These are phyloP conservation scores for Mycosphaerella arachidis DNA, from an alignment of 2,329 filamentous ascomycete genomes.

Conservation along the genomic window DNA sequence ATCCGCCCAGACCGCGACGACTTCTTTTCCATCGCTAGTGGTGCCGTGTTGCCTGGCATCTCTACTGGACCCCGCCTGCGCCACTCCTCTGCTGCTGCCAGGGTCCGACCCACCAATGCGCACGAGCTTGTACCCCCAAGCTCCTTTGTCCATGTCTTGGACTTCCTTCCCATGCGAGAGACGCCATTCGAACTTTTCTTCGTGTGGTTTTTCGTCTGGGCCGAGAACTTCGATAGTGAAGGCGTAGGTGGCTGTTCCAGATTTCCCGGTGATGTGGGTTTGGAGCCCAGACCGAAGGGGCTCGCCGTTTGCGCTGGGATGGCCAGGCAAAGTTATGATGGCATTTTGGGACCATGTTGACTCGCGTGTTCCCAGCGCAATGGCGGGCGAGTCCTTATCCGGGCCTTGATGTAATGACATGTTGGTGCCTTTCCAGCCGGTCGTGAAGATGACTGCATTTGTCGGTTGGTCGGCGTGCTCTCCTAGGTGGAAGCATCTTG, in stretches of 20 bases:
- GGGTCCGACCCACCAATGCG: slow-evolving; percentile 4
- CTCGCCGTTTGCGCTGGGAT: slow-evolving; percentile 4
- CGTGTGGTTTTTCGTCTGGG: slow-evolving; percentile 4
- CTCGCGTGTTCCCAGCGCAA: slow-evolving; percentile 7
- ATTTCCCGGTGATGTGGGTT: neutral
- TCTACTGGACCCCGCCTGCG: slow-evolving; percentile 8
- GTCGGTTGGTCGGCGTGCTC: slow-evolving; percentile 12
- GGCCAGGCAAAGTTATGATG: slow-evolving; percentile 6
- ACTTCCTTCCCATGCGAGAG: slow-evolving; percentile 19
- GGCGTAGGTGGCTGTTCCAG: slow-evolving; percentile 6
- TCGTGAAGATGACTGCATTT: slow-evolving; percentile 7
- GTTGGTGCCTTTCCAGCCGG: slow-evolving; percentile 11
- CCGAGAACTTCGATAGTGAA: slow-evolving; percentile 9
- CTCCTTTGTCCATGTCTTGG: slow-evolving; percentile 10
- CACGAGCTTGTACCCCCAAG: slow-evolving; percentile 20
- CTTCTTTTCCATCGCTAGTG: slow-evolving; percentile 19
- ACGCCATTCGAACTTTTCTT: slow-evolving; percentile 18
- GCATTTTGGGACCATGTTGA: slow-evolving; percentile 5
- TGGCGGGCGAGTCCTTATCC: neutral
- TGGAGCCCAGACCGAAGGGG: neutral
- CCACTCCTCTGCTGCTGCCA: neutral
- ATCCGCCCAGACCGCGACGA: slow-evolving; percentile 21
- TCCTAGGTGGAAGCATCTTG: slow-evolving; percentile 7
- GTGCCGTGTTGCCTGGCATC: neutral
- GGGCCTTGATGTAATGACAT: slow-evolving; percentile 9